Base-by-base conservation (phyloP, 345 rosid genomes). In the Populus pruinosa region DNA sequence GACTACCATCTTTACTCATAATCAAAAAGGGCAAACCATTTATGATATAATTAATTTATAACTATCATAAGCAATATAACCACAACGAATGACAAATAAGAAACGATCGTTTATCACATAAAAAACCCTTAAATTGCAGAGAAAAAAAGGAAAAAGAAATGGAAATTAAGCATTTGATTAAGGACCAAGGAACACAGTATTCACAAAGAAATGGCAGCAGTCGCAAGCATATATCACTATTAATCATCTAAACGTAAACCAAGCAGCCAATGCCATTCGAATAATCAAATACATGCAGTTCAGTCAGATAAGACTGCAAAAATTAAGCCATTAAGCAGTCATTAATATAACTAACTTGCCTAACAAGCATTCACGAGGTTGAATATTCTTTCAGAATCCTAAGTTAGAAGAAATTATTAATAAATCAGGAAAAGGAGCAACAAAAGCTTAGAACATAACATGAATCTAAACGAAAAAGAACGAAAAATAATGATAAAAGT, bases 331-430 rank as follows among this genome's bases (percentile, higher is more conserved):
- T n/a, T 17, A 43, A 11, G 5, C 12, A 47, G 53, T 47, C 53
- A 47, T 47, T 47, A 47, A 47, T 43, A 9, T 49, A 47, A 71
- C 41, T 78, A 78, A 68, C 81, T 78, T 78, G 81, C 41, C 56
- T 53, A 20, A 56, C 81, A 78, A 78, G 81, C 53, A 50, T 78
- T 66, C 44, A 39, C 29, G 25, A 38, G 36, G 21, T 29, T 14
- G 5, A 36, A 35, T 47, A 65, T 27, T 65, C 1, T 27, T 73
- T 0, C 29, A 69, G 50, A 59, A 16, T 70, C 68, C 25, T 8
- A 9, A 44, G 56, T 1, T 17, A n/a, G 25, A 44, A 14, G 47
- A 41, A 23, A 39, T 13, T 20, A 25, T 18, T n/a, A 71, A 17
- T n/a, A 41, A 73, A 62, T 17, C 50, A 47, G 17, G 27, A 49